Percentiles rank a stretch among this genome's conserved stretches.
Conservation (phyloP, 805 yeast genomes). For the Wickerhamomyces hampshirensis region DNA sequence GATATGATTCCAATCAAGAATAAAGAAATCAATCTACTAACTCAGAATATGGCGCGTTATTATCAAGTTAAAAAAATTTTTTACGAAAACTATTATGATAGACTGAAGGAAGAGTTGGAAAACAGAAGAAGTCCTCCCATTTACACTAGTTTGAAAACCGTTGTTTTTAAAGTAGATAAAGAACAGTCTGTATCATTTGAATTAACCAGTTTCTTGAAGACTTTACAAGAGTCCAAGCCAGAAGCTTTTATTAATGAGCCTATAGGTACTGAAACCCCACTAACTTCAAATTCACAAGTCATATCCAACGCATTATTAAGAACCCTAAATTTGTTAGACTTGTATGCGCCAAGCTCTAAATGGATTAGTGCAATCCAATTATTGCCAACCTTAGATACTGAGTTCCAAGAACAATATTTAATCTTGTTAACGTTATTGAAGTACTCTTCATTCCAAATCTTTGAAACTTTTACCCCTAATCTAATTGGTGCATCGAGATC, state of each 20-base stretch:
- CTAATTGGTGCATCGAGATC: constrained; percentile 36
- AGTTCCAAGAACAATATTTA: constrained; percentile 37
- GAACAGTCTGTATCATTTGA: constrained; percentile 29
- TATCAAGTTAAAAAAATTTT: constrained; percentile 69
- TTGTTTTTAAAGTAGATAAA: constrained; percentile 26
- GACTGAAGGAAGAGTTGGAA: constrained; percentile 35
- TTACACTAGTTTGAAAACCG: constrained; percentile 35
- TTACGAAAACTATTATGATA: constrained; percentile 52
- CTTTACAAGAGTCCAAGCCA: constrained; percentile 10
- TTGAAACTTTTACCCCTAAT: constrained; percentile 30
- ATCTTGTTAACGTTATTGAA: constrained; percentile 44
- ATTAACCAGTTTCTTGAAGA: constrained; percentile 23
- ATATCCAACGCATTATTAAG: constrained; percentile 54
- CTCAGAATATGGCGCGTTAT: constrained; percentile 75
- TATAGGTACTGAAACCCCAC: constrained; percentile 20
- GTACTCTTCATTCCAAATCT: constrained; percentile 34
- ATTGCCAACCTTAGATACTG: constrained; percentile 27
- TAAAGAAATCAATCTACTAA: constrained; percentile 58
- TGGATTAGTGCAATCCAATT: constrained; percentile 48
- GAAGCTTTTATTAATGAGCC: constrained; percentile 22
- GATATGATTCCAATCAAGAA: constrained; percentile 46
- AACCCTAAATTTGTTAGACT: constrained; percentile 45
- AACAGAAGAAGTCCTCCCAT: constrained; percentile 53
- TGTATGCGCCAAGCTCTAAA: constrained; percentile 31
- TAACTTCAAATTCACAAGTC: constrained; percentile 46